phyloP scores from a whole-genome alignment of 805 yeast genomes.

The Cyberlindnera xishuangbannaensis region DNA sequence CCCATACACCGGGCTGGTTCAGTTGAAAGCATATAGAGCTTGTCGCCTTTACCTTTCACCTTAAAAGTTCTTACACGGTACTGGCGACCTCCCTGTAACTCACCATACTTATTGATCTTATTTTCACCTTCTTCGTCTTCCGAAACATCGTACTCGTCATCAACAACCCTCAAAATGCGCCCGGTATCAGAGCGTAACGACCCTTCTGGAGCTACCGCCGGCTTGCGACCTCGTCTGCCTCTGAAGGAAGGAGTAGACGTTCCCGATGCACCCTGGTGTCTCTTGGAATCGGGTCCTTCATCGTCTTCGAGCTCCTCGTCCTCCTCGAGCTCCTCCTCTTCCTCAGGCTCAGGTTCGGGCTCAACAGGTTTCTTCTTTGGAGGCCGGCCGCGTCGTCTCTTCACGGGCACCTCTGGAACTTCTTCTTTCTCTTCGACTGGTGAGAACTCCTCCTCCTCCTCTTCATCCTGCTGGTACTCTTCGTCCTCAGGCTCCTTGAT shows the following conservation, averaged over 20 bases:
- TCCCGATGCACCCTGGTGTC: slow-evolving; percentile 6
- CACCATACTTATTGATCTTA: slow-evolving; percentile 66
- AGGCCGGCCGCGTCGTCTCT: slow-evolving; percentile 23
- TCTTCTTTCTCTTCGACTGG: slow-evolving; percentile 8
- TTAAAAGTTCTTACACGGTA: slow-evolving; percentile 69
- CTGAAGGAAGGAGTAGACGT: slow-evolving; percentile 14
- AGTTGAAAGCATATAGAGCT: slow-evolving; percentile 83
- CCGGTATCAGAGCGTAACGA: slow-evolving; percentile 60
- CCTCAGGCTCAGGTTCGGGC: slow-evolving; percentile 10
- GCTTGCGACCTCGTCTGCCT: slow-evolving; percentile 37
- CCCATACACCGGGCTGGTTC: slow-evolving; percentile 97
- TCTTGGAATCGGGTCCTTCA: slow-evolving; percentile 4
- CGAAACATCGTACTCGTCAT: slow-evolving; percentile 75
- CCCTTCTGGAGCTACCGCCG: slow-evolving; percentile 26
- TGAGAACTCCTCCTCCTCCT: slow-evolving; percentile 6
- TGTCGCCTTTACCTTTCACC: slow-evolving; percentile 52
- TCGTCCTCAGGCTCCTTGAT: slow-evolving; percentile 28
- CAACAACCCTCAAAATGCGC: slow-evolving; percentile 51
- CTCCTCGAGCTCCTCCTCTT: slow-evolving; percentile 24
- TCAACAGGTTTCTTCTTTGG: slow-evolving; percentile 13
- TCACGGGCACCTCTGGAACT: slow-evolving; percentile 5
- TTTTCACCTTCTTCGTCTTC: slow-evolving; percentile 74
- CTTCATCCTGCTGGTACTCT: slow-evolving; percentile 34
- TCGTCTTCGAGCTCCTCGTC: slow-evolving; percentile 19
- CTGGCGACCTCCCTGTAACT: slow-evolving; percentile 63